These are phyloP conservation scores for Melanogaster broomeanus DNA, from an alignment of 768 basidiomycete genomes.

Conservation along the genomic window DNA sequence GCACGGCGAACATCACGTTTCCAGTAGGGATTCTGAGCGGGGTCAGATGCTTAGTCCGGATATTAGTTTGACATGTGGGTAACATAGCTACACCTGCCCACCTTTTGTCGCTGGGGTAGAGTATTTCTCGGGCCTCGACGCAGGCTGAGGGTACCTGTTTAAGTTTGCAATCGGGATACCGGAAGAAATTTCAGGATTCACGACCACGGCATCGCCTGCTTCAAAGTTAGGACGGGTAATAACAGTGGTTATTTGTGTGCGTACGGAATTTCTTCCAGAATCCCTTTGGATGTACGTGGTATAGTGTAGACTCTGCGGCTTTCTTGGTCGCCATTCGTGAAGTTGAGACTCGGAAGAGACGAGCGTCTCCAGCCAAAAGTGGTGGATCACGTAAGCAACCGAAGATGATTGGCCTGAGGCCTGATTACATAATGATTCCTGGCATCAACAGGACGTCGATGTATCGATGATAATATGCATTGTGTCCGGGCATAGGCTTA, in stretches of 20 bases:
- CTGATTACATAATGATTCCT: too few relatives aligned
- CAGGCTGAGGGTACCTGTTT: conserved; percentile 85
- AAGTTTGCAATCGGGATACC: conserved; percentile 77
- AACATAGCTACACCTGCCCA: conserved; percentile 27
- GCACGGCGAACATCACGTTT: conserved; percentile 92
- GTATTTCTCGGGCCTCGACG: conserved; percentile 84
- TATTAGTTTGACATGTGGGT: conserved; percentile 11
- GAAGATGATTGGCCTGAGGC: too few relatives aligned
- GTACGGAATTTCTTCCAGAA: conserved; percentile 97
- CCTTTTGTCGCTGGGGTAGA: conserved; percentile 89
- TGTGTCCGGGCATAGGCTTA: too few relatives aligned
- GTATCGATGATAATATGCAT: too few relatives aligned
- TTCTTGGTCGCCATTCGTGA: conserved; percentile 70
- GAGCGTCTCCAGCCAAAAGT: background rate
- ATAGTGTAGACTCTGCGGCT: conserved; percentile 84
- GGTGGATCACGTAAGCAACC: conserved; percentile 18
- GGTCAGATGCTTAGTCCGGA: conserved; percentile 69
- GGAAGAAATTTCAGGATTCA: conserved; percentile 89
- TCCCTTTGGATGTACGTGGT: conserved; percentile 86
- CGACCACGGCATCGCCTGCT: conserved; percentile 77
- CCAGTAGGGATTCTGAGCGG: conserved; percentile 91
- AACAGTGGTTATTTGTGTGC: conserved; percentile 29
- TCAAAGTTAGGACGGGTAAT: conserved; percentile 1
- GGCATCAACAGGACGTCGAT: too few relatives aligned
- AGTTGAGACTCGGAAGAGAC: conserved; percentile 3